Evolutionary conservation across 2,329 filamentous ascomycete species (phyloP).

Genomic region (Aspergillus unguis): DNA sequence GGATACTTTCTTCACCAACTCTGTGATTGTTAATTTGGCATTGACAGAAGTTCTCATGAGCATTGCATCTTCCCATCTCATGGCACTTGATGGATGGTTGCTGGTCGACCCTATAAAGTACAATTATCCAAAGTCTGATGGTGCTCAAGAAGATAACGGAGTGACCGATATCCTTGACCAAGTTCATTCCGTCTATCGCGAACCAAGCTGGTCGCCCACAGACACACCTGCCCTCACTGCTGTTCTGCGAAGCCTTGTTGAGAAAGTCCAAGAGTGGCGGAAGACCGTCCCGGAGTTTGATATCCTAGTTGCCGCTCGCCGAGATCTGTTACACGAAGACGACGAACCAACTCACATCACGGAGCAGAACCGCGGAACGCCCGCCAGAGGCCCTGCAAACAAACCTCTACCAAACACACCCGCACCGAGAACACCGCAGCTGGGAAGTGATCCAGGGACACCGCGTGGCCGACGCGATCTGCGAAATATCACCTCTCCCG

Average conservation of each 20-base stretch:
- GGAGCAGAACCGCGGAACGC: constrained; percentile 22
- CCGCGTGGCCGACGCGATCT: constrained; percentile 25
- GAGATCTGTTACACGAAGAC: constrained; percentile 36
- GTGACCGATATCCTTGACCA: constrained; percentile 26
- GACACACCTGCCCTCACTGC: constrained; percentile 48
- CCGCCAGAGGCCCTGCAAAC: constrained; percentile 14
- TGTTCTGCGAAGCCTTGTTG: constrained; percentile 58
- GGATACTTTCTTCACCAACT: constrained; percentile 80
- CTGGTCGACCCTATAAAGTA: constrained; percentile 68
- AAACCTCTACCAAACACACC: constrained; percentile 7
- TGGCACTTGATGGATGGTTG: constrained; percentile 88
- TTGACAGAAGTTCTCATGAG: constrained; percentile 80
- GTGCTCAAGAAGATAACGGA: constrained; percentile 23
- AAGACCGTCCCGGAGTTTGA: constrained; percentile 68
- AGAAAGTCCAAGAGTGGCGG: constrained; percentile 62
- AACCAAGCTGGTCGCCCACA: constrained; percentile 49
- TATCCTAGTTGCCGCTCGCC: constrained; percentile 63
- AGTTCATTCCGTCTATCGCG: constrained; percentile 39
- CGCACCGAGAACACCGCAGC: constrained; percentile 1
- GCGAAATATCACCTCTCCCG: constrained; percentile 16
- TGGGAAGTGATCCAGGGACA: constrained; percentile 17
- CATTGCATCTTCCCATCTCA: constrained; percentile 77
- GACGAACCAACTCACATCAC: constrained; percentile 24
- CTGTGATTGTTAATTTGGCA: constrained; percentile 84
- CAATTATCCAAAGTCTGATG: constrained; percentile 39